Conservation (phyloP, 169 alveolate genomes). For the Plasmodium vivax region DNA sequence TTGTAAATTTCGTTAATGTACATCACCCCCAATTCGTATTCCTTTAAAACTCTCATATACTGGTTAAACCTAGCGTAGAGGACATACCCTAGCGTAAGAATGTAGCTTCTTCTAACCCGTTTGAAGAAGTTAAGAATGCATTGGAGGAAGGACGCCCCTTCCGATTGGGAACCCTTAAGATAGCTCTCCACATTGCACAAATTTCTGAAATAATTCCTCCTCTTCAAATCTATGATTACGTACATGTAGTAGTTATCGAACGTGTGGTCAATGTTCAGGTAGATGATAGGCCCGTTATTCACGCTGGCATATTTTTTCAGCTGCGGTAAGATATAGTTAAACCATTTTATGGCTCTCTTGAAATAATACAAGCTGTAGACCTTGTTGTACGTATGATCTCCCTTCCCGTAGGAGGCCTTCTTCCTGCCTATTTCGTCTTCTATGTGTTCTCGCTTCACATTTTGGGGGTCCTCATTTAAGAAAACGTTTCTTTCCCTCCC, state of each 20-base stretch:
- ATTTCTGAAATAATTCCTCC: conserved; percentile 24
- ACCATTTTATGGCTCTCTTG: conserved; percentile 70
- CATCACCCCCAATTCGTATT: conserved; percentile 47
- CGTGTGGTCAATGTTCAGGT: conserved; percentile 65
- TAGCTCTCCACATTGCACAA: conserved; percentile 15
- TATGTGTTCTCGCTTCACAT: background rate
- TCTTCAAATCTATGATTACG: conserved; percentile 36
- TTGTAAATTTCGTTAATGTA: conserved; percentile 51
- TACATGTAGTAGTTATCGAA: conserved; percentile 73
- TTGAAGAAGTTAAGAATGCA: conserved; percentile 28
- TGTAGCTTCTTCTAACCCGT: conserved; percentile 64
- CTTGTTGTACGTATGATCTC: background rate
- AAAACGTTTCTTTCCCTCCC: background rate
- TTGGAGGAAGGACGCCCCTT: background rate
- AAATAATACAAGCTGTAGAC: conserved; percentile 46
- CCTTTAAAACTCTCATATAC: conserved; percentile 29
- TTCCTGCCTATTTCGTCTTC: conserved; percentile 16
- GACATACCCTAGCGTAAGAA: conserved; percentile 50
- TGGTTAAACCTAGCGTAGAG: conserved; percentile 41
- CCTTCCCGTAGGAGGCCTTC: conserved; percentile 8
- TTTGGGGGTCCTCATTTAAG: background rate
- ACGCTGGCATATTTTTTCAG: conserved; percentile 44
- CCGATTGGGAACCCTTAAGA: background rate
- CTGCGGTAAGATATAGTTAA: conserved; percentile 53
- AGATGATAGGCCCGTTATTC: conserved; percentile 66